Evolutionary conservation across 2,329 filamentous ascomycete genomes (phyloP), one percentile per base, ranked within the genome.

Genomic region (Phialocephala subalpina): DNA sequence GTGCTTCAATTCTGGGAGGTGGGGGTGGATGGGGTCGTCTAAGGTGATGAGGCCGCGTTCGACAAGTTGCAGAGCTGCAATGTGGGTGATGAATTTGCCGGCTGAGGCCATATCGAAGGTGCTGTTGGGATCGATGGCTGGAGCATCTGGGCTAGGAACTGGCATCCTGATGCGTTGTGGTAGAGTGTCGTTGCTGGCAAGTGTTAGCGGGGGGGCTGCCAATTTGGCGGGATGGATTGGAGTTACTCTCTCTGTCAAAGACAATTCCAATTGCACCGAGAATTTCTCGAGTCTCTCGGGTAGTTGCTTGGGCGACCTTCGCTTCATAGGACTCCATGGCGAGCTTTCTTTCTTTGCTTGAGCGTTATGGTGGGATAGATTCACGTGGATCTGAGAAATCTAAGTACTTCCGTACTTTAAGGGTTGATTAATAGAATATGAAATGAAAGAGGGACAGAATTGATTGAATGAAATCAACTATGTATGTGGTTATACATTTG

Each of bases 31-130:
- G 57, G 75, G 72, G 1, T 86, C 82, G 59, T 88, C 86, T 0
- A 88, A 76, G 1, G 69, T 76, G 20, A 87, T 69, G 11, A 74
- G 68, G 0, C 83, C 84, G 60, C 80, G 76, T 72, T 88, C 86
- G 1, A 88, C 85, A 0, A 86, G 80, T 73, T 88, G 86, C 83
- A 89, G 83, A 40, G 79, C 82, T 0, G 85, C 83, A 8, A 87
- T 73, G 0, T 80, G 82, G 0, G 80, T 78, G 4, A 87, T 74
- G 75, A 87, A 79, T 76, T 88, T 88, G n/a, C 86, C 86, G 71
- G 83, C 86, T 0, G 84, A 86, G 0, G 86, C 86, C 6, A 88
- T 49, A 5, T 22, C n/a, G 45, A 49, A 49, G n/a, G 45, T 25
- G 12, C 45, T 49, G n/a, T 59, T 47, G 1, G 36, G n/a, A 20